Evolutionary conservation across 805 yeast genomes (phyloP), one percentile per base, ranked within the genome.

Genomic region (Spathaspora girioi): DNA sequence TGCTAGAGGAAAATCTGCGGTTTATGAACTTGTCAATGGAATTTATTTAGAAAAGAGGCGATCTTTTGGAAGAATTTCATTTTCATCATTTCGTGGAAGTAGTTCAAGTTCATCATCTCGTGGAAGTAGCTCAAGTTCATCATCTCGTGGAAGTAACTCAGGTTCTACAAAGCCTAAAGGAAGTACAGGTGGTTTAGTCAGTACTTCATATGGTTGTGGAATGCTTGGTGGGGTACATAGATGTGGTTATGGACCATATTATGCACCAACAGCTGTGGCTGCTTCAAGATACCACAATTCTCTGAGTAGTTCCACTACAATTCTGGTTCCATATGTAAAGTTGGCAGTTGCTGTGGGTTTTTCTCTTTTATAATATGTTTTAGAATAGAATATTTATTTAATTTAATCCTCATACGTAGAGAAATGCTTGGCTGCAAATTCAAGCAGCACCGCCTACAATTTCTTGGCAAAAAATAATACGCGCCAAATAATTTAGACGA

Each of bases 231-330:
- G 43, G 1, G 10, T 5, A 11, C 12, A 19, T 5, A 35, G 43
- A 23, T 46, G 48, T 17, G 48, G 48, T n/a, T 38, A 46, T 40
- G 48, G 48, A 3, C 20, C 38, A 27, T 46, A 35, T 20, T 46
- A 35, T 38, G 48, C 48, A 3, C 48, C 47, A 29, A 45, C 47
- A n/a, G 47, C 47, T 12, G 26, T 6, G 26, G 47, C 47, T 29
- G 43, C 43, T 15, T 10, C 48, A 11, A 38, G 48, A 17, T 46
- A 20, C 20, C 17, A 17, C 19, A 31, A 31, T 35, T 23, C 46
- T 23, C 35, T 27, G 19, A 27, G 46, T 43, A 43, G 46, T 48
- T 45, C 45, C 1, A 23, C 50, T 18, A n/a, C 18, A 29, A 32
- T 42, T 42, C 29, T 20, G 44, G n/a, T 20, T 23, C 44, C 44